Evolutionary conservation across 2,329 filamentous ascomycete species (phyloP).

Genomic region (Arthrobotrys megalospora): DNA sequence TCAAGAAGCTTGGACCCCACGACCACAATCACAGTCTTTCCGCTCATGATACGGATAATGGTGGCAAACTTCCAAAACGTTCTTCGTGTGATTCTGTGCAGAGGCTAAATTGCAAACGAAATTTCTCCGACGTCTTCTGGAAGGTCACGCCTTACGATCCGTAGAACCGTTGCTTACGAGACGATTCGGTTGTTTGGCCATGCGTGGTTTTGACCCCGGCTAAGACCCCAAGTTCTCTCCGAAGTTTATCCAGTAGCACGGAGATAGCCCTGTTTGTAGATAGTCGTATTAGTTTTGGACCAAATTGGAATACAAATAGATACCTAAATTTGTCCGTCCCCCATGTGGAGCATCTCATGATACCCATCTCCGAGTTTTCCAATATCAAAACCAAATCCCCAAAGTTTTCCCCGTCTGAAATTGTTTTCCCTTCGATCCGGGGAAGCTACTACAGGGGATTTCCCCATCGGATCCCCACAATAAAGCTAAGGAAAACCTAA

Average conservation of each 20-base stretch:
- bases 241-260: constrained; percentile 59
- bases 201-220: constrained; percentile 36
- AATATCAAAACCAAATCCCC: neutral
- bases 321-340: constrained; percentile 36
- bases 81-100: constrained; percentile 61
- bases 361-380: constrained; percentile 18
- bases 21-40: constrained; percentile 31
- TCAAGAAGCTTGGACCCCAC: constrained; percentile 21
- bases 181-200: constrained; percentile 13
- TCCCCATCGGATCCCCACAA: constrained; percentile 13
- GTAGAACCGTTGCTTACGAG: constrained; percentile 42
- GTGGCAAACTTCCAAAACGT: constrained; percentile 55
- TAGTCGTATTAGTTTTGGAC: neutral
- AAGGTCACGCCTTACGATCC: constrained; percentile 54
- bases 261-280: constrained; percentile 34
- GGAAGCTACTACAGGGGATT: constrained; percentile 35
- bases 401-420: constrained; percentile 26
- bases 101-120: constrained; percentile 60
- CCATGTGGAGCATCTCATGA: constrained; percentile 40
- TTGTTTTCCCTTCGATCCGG: constrained; percentile 40
- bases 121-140: constrained; percentile 61
- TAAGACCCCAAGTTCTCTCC: constrained; percentile 36
- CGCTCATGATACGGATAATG: constrained; percentile 50
- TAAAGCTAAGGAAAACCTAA: constrained; percentile 23
- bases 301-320: constrained; percentile 29